Evolutionary conservation across 768 basidiomycete genomes (phyloP).

Genomic region (Leccinum truebloodii): DNA sequence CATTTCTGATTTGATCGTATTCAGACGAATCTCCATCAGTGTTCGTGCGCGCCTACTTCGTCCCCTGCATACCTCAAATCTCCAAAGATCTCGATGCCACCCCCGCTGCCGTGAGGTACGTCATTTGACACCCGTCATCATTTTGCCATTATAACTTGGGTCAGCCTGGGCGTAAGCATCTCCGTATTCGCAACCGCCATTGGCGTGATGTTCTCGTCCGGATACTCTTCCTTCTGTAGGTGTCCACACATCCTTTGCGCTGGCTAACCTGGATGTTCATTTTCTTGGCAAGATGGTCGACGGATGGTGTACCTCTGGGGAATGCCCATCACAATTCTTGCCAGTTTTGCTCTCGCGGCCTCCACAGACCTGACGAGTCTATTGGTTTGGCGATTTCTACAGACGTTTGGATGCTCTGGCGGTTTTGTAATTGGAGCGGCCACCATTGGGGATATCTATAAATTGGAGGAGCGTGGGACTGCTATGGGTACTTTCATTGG

Average conservation of each 20-base stretch:
- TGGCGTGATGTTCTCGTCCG: conserved; percentile 53
- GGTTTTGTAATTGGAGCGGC: conserved; percentile 56
- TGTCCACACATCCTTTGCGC: conserved; percentile 3
- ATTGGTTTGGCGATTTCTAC: conserved; percentile 63
- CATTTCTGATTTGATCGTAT: not conserved
- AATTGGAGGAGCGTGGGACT: conserved; percentile 57
- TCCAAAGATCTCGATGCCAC: conserved; percentile 63
- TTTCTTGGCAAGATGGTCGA: conserved; percentile 56
- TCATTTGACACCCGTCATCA: not conserved
- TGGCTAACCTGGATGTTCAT: not conserved
- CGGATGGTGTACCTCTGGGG: conserved; percentile 57
- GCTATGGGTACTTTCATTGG: conserved; percentile 62
- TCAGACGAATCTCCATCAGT: conserved; percentile 39
- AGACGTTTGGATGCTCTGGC: conserved; percentile 63
- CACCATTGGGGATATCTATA: conserved; percentile 67
- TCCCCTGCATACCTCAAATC: conserved; percentile 75
- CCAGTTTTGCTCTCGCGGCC: conserved; percentile 58
- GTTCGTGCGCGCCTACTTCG: conserved; percentile 66
- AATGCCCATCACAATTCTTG: conserved; percentile 59
- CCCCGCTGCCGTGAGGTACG: conserved; percentile 55
- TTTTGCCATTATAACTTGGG: not conserved
- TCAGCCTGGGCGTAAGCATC: conserved; percentile 52
- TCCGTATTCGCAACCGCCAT: conserved; percentile 47
- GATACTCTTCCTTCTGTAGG: conserved; percentile 52
- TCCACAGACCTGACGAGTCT: conserved; percentile 45